Conservation (phyloP, 176 grass and related monocot genomes). For the Echinochloa phyllopogon region DNA sequence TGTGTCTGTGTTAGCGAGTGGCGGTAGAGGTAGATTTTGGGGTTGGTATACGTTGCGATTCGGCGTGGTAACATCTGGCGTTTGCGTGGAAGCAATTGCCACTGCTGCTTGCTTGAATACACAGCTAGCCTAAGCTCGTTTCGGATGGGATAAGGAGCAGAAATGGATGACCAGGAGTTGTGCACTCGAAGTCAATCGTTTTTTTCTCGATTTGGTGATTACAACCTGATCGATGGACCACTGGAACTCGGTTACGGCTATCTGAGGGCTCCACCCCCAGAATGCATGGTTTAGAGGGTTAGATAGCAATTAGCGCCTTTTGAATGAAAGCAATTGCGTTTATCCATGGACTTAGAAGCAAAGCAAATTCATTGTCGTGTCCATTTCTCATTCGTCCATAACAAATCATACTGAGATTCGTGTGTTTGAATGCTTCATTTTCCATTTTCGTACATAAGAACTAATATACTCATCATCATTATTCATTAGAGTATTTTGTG, state of each 20-base stretch:
- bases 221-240: background rate
- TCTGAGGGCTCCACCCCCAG: background rate
- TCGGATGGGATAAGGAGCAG: slow-evolving; percentile 8
- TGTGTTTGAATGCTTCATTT: background rate
- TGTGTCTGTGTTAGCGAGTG: background rate
- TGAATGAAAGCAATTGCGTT: slow-evolving; percentile 26
- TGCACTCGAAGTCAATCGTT: slow-evolving; percentile 37
- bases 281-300: slow-evolving; percentile 1
- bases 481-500: no score
- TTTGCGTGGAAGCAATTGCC: slow-evolving; percentile 49
- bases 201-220: slow-evolving; percentile 23
- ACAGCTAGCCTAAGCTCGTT: slow-evolving; percentile 41
- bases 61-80: slow-evolving; percentile 10
- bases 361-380: slow-evolving; percentile 26
- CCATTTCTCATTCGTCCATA: background rate
- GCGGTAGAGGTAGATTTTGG: slow-evolving; percentile 20
- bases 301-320: slow-evolving; percentile 31
- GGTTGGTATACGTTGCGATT: slow-evolving; percentile 27
- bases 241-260: slow-evolving; percentile 1
- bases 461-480: no score
- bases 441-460: no score
- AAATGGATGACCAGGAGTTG: slow-evolving; percentile 11
- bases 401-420: background rate
- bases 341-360: slow-evolving; percentile 15
- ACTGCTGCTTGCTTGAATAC: slow-evolving; percentile 51